Evolutionary conservation across 2,329 filamentous ascomycete genomes (phyloP).

Genomic region (Colletotrichum sp.): DNA sequence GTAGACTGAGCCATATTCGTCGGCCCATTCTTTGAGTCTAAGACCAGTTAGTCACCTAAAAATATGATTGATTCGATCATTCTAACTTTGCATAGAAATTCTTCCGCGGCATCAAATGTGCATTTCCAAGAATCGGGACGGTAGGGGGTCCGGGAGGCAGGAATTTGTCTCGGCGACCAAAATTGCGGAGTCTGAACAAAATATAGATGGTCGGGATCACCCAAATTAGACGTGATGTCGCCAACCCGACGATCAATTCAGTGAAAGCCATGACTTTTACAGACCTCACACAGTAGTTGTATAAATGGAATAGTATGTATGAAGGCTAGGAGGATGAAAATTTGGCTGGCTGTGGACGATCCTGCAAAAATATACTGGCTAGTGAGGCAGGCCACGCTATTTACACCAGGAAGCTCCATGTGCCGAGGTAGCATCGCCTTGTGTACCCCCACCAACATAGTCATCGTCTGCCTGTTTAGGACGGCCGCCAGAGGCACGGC

Average conservation of each 20-base stretch:
- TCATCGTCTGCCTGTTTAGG: background rate
- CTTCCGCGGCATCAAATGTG: constrained; percentile 27
- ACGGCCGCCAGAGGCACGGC: background rate
- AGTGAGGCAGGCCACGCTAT: background rate
- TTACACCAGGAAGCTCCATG: background rate
- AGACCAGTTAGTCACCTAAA: background rate
- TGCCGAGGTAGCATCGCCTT: background rate
- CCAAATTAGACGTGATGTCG: background rate
- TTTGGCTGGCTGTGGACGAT: background rate
- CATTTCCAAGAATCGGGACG: constrained; percentile 45
- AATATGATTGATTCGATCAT: too few relatives aligned
- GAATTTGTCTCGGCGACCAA: constrained; percentile 1
- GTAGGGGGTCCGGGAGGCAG: constrained; percentile 38
- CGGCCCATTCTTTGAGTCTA: constrained; percentile 48
- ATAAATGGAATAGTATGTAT: background rate
- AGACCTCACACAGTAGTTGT: background rate
- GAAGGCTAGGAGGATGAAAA: background rate
- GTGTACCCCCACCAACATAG: background rate
- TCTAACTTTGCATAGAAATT: constrained; percentile 10
- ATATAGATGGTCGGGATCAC: background rate
- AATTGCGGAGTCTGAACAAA: background rate
- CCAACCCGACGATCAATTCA: background rate
- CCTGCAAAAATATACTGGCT: background rate
- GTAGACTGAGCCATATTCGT: constrained; percentile 46
- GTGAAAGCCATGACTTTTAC: background rate